Evolutionary conservation across 129 eudicot genomes (phyloP), one percentile per base, ranked within the genome.

Genomic region (Gnaphalium uliginosum): DNA sequence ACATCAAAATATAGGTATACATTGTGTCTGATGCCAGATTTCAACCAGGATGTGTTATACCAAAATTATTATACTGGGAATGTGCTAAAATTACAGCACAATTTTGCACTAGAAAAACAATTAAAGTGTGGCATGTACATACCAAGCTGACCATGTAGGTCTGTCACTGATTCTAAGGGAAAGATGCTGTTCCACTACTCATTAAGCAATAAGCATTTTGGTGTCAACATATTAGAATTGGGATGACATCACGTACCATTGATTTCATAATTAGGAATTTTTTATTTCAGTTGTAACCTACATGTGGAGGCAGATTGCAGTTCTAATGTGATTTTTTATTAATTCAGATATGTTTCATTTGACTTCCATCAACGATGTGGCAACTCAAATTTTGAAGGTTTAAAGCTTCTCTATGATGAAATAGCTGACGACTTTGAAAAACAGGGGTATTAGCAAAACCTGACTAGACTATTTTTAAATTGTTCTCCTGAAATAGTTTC

Each of bases 361-460:
- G 96, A 91, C 84, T 95, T 95, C 73, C 99, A 95, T 85, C 89
- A 86, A 74, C 62, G 80, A 53, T 95, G 99, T 51, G 92, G 96
- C 80, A 78, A 76, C 62, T 76, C 89, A 26, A 86, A 91, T 81
- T 85, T 95, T 50, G 97, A 89, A 5, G 83, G 89, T 73, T 76
- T 94, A 81, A 79, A 87, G 32, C 83, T 91, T 81, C 85, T 94
- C 41, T 89, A 91, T 17, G 91, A 87, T 64, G 85, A 89, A 78
- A 87, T 94, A 72, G 81, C 90, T 8, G 91, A 87, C 18, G 97
- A 89, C 81, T 91, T 94, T 53, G 92, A 85, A 76, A 89, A 87
- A 65, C 93, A 94, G 29, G 92, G 99, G 99, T 94, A 93, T 66
- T 78, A 71, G 66, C 66, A 72, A 73, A 76, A 73, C 82, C 41